Conservation (phyloP, 257 asterid species). For the Ocimum tenuiflorum region DNA sequence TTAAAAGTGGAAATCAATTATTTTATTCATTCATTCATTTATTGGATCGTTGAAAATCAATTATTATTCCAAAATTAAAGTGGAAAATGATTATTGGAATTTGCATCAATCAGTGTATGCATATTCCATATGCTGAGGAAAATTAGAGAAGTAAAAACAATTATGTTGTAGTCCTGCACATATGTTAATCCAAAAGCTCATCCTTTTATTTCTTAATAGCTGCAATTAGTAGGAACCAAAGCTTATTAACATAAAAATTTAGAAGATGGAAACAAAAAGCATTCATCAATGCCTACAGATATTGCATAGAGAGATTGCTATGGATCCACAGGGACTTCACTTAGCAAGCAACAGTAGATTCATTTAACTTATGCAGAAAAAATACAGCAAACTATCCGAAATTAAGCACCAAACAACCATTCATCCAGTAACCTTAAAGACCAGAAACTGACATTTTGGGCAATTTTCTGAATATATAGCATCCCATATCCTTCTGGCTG, state of each 20-base stretch:
- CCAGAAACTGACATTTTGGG: slow-evolving; percentile 63
- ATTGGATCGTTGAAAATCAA: neutral
- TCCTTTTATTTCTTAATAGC: neutral
- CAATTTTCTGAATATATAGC: slow-evolving; percentile 87
- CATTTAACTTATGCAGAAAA: neutral
- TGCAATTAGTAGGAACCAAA: neutral
- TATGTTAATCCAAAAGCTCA: neutral
- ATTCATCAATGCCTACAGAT: neutral
- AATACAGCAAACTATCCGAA: neutral
- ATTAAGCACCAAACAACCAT: slow-evolving; percentile 9
- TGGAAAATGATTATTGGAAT: neutral
- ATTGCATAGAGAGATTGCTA: neutral
- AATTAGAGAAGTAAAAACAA: neutral
- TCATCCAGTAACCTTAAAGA: slow-evolving; percentile 2
- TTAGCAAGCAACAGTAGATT: neutral
- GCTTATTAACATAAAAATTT: neutral
- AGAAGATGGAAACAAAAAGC: neutral
- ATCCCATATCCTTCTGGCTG: slow-evolving; percentile 95
- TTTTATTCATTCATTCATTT: neutral
- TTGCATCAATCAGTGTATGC: neutral
- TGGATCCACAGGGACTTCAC: neutral
- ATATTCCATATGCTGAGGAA: neutral
- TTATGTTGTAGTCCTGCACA: neutral
- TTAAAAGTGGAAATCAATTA: neutral
- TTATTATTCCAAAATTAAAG: neutral